Percentiles rank a stretch among this genome's conserved stretches.
phyloP scores from a whole-genome alignment of 306 rosid species.

The Senna siamea region DNA sequence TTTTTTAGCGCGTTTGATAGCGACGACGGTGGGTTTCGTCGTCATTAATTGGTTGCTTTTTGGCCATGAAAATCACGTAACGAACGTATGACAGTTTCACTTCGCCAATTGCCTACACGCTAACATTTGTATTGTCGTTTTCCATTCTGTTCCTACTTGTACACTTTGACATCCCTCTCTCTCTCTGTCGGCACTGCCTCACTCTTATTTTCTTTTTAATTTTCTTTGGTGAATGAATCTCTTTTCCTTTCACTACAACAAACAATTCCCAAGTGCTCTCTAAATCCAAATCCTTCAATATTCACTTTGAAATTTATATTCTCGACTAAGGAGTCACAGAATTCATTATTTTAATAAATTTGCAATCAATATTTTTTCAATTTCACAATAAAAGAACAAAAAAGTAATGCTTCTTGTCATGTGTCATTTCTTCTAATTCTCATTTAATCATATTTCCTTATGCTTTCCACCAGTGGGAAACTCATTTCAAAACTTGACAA shows the following conservation, averaged over 20 bases:
- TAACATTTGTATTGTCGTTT: slow-evolving; percentile 40
- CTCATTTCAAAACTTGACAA: no score
- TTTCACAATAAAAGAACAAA: no score
- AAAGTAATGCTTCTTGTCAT: no score
- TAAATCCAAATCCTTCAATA: not conserved
- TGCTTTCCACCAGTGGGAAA: no score
- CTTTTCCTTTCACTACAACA: not conserved
- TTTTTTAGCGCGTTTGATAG: slow-evolving; percentile 2
- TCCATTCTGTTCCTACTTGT: slow-evolving; percentile 34
- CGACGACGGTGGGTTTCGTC: slow-evolving; percentile 10
- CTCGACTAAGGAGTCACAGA: no score
- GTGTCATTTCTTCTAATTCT: not conserved
- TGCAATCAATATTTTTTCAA: not conserved
- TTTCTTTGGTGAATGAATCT: not conserved
- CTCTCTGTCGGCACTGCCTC: slow-evolving; percentile 48
- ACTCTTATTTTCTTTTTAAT: not conserved
- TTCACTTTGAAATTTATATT: no score
- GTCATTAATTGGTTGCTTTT: slow-evolving; percentile 34
- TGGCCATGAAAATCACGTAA: slow-evolving; percentile 35
- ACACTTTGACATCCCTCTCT: slow-evolving; percentile 11
- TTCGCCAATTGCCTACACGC: slow-evolving; percentile 33
- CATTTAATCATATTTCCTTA: no score
- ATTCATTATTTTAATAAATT: no score
- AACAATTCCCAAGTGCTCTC: not conserved
- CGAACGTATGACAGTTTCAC: not conserved